Evolutionary conservation across 202 grass and related monocot species (phyloP), one percentile per base, ranked within the genome.

Genomic region (Schoenoplectus triqueter): DNA sequence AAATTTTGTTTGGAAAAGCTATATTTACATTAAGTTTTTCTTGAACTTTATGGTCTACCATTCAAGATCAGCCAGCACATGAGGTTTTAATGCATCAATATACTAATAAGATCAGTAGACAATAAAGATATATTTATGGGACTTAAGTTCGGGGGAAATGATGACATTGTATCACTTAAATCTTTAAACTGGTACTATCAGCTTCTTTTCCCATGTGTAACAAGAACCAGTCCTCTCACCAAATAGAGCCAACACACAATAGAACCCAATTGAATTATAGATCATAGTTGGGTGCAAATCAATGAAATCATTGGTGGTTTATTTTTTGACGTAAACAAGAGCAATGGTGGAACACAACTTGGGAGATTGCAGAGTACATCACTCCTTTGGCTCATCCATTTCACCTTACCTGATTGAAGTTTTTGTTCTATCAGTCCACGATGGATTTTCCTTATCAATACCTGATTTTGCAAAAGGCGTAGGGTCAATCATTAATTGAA

Each of bases 401-500:
- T 84, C 59, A 51, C 57, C 71, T 84, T 67, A 11, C 45, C 31
- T 18, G 51, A 20, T 40, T 65, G 46, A 82, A 40, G 63, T 51
- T 88, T 89, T 39, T 31, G 79, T 89, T 91, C 87, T 88, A 90
- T 82, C 86, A 22, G 66, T 87, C 91, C 89, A 87, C 81, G 47
- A 62, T 68, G 82, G 74, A 86, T 88, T 92, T 92, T 86, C 90
- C 79, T 90, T 93, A 90, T 92, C 91, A 85, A 90, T 80, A 91
- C 85, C 84, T 65, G 87, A 91, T 87, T 83, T 89, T 76, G 76
- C 86, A 86, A 91, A 82, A 67, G 83, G n/a, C 81, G 89, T 91
- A 57, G 10, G 87, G 91, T 59, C 91, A 97, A 96, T 93, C 87
- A 96, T 96, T 91, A 79, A 90, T 92, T 95, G 91, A 91, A 93